phyloP scores from a whole-genome alignment of 2,329 filamentous ascomycete genomes.

The Fusarium equiseti region DNA sequence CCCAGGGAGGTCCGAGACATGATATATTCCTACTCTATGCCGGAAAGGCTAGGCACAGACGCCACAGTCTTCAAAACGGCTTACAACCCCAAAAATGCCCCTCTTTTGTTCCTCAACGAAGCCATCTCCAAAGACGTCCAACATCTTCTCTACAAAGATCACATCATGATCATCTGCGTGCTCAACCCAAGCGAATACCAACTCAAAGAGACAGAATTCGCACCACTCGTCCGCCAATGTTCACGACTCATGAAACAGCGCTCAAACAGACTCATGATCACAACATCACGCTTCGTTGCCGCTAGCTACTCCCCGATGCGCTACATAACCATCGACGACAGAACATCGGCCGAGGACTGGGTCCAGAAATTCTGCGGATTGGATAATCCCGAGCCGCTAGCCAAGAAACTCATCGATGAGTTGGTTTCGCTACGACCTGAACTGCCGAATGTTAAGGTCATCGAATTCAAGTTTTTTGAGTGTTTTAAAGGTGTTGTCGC shows the following conservation, averaged over 20 bases:
- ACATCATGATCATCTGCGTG: not conserved
- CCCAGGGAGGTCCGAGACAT: not conserved
- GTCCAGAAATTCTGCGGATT: not conserved
- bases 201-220: not conserved
- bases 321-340: not conserved
- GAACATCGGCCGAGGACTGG: not conserved
- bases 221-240: not conserved
- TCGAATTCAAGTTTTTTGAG: not conserved
- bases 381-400: not conserved
- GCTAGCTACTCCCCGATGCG: not conserved
- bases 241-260: slow-evolving; percentile 4
- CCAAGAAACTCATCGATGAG: not conserved
- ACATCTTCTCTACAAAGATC: not conserved
- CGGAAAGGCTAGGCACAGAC: too few relatives aligned
- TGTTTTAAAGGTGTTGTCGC: not conserved
- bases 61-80: not conserved
- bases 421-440: not conserved
- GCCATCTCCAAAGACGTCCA: not conserved
- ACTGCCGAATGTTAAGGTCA: not conserved
- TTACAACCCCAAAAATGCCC: not conserved
- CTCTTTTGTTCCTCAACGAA: not conserved
- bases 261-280: not conserved
- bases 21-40: not conserved
- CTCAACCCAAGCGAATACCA: not conserved
- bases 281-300: not conserved